A percentile compares a stretch with the other conserved stretches of the same genome.
Conservation (phyloP, 1,139 yeast species). For the Debaryomycetaceae sp. region DNA sequence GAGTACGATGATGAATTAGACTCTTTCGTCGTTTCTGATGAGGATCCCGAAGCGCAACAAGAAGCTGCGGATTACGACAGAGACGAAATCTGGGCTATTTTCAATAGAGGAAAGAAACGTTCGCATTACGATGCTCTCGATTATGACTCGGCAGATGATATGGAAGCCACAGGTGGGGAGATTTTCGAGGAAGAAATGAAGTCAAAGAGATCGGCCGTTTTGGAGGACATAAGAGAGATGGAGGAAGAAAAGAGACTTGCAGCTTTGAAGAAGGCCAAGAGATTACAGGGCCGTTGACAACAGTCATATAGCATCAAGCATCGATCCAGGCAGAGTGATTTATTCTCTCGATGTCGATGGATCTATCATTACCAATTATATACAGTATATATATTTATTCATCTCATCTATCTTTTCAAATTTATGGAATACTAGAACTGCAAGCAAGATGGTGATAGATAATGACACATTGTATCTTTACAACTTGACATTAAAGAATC, state of each 20-base stretch:
- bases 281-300: constrained; percentile 1
- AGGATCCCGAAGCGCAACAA: constrained; percentile 19
- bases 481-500: constrained; percentile 60
- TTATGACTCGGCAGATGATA: constrained; percentile 59
- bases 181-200: constrained; percentile 74
- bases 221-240: constrained; percentile 65
- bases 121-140: constrained; percentile 42
- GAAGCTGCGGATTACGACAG: constrained; percentile 54
- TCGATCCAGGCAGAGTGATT: background rate
- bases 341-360: background rate
- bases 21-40: constrained; percentile 59
- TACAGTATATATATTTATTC: background rate
- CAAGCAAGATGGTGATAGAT: constrained; percentile 8
- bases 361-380: background rate
- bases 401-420: background rate
- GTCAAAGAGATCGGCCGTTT: constrained; percentile 56
- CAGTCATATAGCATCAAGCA: background rate
- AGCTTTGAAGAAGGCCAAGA: constrained; percentile 25
- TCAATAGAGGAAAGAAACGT: constrained; percentile 61
- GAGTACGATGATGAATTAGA: constrained; percentile 39
- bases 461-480: constrained; percentile 54
- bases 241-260: constrained; percentile 51
- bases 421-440: background rate
- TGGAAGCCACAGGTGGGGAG: constrained; percentile 94
- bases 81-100: constrained; percentile 87